Percentiles rank a stretch among this genome's conserved stretches.
Evolutionary conservation across 495 filamentous ascomycete genomes (phyloP).

Genomic region (Coniosporium apollinis): DNA sequence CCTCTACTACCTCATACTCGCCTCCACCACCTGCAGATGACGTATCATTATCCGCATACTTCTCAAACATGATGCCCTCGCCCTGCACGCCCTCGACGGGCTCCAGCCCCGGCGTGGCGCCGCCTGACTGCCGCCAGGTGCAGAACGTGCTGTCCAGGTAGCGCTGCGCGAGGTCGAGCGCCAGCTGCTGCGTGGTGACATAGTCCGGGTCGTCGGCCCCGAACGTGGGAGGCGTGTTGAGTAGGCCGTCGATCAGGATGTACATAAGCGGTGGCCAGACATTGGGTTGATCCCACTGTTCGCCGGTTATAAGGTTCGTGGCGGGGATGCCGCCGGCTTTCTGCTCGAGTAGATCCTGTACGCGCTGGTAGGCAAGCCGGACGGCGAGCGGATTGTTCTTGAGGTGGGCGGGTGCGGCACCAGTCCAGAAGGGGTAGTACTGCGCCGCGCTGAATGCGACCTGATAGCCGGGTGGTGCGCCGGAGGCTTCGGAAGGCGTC

Average conservation of each 20-base stretch:
- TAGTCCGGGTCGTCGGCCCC: conserved; percentile 7
- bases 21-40: conserved; percentile 14
- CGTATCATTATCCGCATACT: conserved; percentile 12
- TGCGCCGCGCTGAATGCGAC: conserved; percentile 9
- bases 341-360: conserved; percentile 8
- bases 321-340: conserved; percentile 14
- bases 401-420: conserved; percentile 11
- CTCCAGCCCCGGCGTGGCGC: conserved; percentile 7
- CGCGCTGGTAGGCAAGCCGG: conserved; percentile 6
- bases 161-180: conserved; percentile 14
- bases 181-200: conserved; percentile 10
- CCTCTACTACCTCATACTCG: conserved; percentile 17
- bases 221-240: conserved; percentile 12
- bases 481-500: conserved; percentile 3
- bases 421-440: conserved; percentile 20
- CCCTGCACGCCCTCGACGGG: conserved; percentile 1
- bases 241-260: conserved; percentile 14
- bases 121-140: conserved; percentile 17
- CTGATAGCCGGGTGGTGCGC: conserved; percentile 11
- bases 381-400: conserved; percentile 14
- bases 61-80: conserved; percentile 18
- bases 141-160: conserved; percentile 17
- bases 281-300: conserved; percentile 19
- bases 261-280: conserved; percentile 17
- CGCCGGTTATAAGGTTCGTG: conserved; percentile 13